These are phyloP conservation scores for Trypanosoma lewisi DNA, from an alignment of 208 protist species.

Conservation along the genomic window DNA sequence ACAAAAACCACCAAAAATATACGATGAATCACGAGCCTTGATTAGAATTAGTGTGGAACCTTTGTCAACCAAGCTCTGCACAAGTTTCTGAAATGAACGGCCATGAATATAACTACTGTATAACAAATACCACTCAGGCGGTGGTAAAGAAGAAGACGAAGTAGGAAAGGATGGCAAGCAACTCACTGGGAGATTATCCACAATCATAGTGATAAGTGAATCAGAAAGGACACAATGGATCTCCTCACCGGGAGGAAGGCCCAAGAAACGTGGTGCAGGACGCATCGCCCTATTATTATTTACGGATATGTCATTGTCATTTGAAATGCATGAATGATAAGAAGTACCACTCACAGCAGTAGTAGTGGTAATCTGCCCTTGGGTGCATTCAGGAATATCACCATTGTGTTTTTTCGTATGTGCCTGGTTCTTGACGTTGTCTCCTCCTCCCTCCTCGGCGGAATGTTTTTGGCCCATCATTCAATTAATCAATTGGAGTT, in stretches of 20 bases:
- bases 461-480: too few species aligned
- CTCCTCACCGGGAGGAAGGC: constrained; percentile 15
- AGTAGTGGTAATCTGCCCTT: too few species aligned
- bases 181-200: constrained; percentile 30
- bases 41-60: constrained; percentile 56
- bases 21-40: constrained; percentile 29
- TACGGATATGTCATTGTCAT: background rate
- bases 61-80: constrained; percentile 38
- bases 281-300: background rate
- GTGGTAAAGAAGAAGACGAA: too few species aligned
- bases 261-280: background rate
- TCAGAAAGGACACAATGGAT: constrained; percentile 6
- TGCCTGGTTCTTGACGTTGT: too few species aligned
- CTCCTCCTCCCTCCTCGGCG: too few species aligned
- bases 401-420: too few species aligned
- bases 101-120: constrained; percentile 61
- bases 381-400: too few species aligned
- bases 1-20: constrained; percentile 61
- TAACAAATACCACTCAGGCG: constrained; percentile 54
- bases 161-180: constrained; percentile 19
- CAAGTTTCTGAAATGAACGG: constrained; percentile 61
- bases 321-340: background rate
- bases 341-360: too few species aligned
- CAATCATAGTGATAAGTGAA: constrained; percentile 23
- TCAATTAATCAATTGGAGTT: too few species aligned